Evolutionary conservation across 192 early-diverging fungal genomes (phyloP), one percentile per base, ranked within the genome.

Genomic region (Umbelopsis sp.): DNA sequence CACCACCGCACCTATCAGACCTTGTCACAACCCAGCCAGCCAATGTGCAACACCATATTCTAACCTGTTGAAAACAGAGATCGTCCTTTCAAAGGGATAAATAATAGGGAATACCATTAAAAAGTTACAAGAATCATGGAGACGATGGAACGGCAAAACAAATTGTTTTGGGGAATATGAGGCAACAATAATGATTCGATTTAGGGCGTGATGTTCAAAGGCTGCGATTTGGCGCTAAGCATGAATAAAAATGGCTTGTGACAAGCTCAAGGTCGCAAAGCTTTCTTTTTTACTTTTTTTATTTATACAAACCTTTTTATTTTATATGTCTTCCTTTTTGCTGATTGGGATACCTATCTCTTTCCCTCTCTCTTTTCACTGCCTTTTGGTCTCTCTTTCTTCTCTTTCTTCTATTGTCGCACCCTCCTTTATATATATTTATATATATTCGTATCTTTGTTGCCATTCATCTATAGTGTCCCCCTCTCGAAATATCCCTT

Each of bases 21-120:
- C 14, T 62, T 62, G 56, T 62, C 56, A 62, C 56, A 62, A 62
- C 56, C 56, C 56, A 62, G 56, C 56, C 31, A 62, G 29, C 31
- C 56, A 62, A 32, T 62, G 54, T 59, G 56, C 56, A 62, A 62
- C 56, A 62, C 26, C 16, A 36, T n/a, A n/a, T 62, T 62, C 56
- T 62, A 62, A 62, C 26, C 56, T 62, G 56, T 29, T 62, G 56
- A 62, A 56, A 62, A 17, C 26, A 4, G 17, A 62, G 56, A 62
- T 12, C 16, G 17, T 17, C 56, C 31, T 36, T 32, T 20, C 26
- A 20, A 62, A 20, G 31, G 26, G 56, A 34, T 49, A 14, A 62
- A 34, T 12, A 14, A 11, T 16, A 34, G 12, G 24, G 10, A n/a
- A 20, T 11, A 4, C 12, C 38, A 41, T 41, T 41, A 11, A 41